Evolutionary conservation across 805 yeast genomes (phyloP).

Genomic region (Nakazawaea laoshanensis): DNA sequence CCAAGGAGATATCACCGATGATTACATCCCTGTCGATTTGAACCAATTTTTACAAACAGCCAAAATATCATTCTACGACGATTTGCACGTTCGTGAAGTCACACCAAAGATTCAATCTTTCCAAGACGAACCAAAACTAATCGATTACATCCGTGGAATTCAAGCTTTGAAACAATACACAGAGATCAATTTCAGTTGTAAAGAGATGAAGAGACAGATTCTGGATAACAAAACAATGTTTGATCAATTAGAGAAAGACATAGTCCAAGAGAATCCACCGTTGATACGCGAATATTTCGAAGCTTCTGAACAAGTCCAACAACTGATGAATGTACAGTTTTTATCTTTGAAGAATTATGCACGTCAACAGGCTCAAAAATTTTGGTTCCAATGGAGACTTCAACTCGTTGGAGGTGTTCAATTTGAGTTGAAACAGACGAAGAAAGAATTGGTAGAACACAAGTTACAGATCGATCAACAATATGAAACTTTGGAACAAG

Average conservation of each 20-base stretch:
- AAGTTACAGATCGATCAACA: slow-evolving; percentile 14
- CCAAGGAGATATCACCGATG: slow-evolving; percentile 13
- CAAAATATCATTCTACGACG: slow-evolving; percentile 36
- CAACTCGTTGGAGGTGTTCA: slow-evolving; percentile 40
- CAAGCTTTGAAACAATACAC: slow-evolving; percentile 35
- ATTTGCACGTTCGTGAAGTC: slow-evolving; percentile 23
- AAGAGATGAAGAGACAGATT: slow-evolving; percentile 43
- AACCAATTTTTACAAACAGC: slow-evolving; percentile 29
- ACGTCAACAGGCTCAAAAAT: slow-evolving; percentile 41
- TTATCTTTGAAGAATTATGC: slow-evolving; percentile 42
- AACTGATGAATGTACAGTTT: slow-evolving; percentile 37
- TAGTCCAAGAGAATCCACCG: slow-evolving; percentile 36
- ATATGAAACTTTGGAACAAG: slow-evolving; percentile 10
- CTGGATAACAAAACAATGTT: slow-evolving; percentile 38
- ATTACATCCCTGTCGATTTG: slow-evolving; percentile 26
- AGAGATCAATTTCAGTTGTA: slow-evolving; percentile 44
- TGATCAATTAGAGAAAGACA: slow-evolving; percentile 37
- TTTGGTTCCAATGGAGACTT: slow-evolving; percentile 59
- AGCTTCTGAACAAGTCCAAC: slow-evolving; percentile 27
- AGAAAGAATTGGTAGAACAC: slow-evolving; percentile 13
- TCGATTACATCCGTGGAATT: slow-evolving; percentile 30
- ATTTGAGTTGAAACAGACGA: slow-evolving; percentile 19
- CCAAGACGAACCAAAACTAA: slow-evolving; percentile 4
- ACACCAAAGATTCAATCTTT: not conserved
- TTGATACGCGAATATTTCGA: slow-evolving; percentile 40